Evolutionary conservation across 306 rosid genomes (phyloP), one percentile per base, ranked within the genome.

Genomic region (Cicer judaicum): DNA sequence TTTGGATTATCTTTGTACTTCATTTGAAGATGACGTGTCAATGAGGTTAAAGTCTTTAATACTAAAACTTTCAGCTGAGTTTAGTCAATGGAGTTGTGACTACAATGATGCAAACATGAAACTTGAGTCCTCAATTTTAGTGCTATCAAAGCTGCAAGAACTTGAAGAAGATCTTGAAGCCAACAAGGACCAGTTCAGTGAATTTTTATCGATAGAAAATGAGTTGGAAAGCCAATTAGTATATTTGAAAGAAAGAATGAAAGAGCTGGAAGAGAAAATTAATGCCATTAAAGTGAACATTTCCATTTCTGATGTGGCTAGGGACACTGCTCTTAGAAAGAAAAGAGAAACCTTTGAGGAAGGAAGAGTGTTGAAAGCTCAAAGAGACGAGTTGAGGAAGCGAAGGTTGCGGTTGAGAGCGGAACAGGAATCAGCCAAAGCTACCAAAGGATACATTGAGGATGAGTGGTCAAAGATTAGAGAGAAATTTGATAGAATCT

Each of bases 221-320:
- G 69, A 75, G 64, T 34, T 81, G 7, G 7, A n/a, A 59, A 54
- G 50, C 39, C 81, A 81, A 38, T 54, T 80, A 13, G 47, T 55
- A 4, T 10, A 52, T 63, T 47, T 81, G 53, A 67, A 75, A 52
- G 80, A 81, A 69, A 73, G 62, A 75, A 75, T 41, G 69, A 75
- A 54, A 69, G 81, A 75, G 29, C 48, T 81, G 16, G 40, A 61
- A 74, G 70, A 36, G 52, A 7, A 61, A 48, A 48, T 36, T 48
- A 74, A 40, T 36, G 50, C 29, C 18, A 36, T 70, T 18, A 81
- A 70, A 61, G 54, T 24, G 15, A 80, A 68, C 57, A 42, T 80
- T 38, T 73, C 77, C 4, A 59, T 73, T 11, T 43, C 46, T 59
- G 47, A 9, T 43, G 46, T 14, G 68, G 68, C 68, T 24, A 73